phyloP scores from a whole-genome alignment of 78 protist species.

The Monocercomonoides exilis region DNA sequence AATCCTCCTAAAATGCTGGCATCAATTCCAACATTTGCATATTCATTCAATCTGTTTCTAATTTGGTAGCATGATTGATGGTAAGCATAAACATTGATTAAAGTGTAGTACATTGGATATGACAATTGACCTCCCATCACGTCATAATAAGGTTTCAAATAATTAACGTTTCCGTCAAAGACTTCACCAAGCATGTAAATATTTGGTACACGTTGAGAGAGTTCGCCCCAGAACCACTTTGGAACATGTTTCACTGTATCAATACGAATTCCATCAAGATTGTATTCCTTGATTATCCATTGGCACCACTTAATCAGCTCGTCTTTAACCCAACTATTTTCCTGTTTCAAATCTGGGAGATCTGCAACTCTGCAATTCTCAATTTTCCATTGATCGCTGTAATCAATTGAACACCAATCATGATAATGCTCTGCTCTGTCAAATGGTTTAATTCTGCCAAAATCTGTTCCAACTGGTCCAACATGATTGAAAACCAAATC shows the following conservation, averaged over 20 bases:
- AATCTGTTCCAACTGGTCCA: background rate
- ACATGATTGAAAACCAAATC: background rate
- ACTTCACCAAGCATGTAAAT: slow-evolving; percentile 24
- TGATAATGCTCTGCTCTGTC: background rate
- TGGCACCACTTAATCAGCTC: slow-evolving; percentile 11
- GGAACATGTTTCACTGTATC: slow-evolving; percentile 38
- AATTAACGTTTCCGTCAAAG: slow-evolving; percentile 21
- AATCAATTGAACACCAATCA: background rate
- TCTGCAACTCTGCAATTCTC: no score
- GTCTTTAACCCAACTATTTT: slow-evolving; percentile 7
- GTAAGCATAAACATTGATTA: background rate
- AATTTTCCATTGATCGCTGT: background rate
- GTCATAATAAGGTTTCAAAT: background rate
- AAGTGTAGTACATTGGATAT: slow-evolving; percentile 34
- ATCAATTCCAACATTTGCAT: background rate
- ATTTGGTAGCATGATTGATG: background rate
- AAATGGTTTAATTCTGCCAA: no score
- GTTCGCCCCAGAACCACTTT: background rate
- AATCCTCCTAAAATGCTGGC: slow-evolving; percentile 5
- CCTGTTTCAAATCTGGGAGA: slow-evolving; percentile 35
- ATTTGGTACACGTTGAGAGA: background rate
- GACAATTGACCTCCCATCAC: background rate
- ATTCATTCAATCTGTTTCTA: background rate
- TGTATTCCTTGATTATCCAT: background rate
- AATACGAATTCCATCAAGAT: slow-evolving; percentile 32